Conservation (phyloP, 257 asterid species). For the Anisodus tanguticus region DNA sequence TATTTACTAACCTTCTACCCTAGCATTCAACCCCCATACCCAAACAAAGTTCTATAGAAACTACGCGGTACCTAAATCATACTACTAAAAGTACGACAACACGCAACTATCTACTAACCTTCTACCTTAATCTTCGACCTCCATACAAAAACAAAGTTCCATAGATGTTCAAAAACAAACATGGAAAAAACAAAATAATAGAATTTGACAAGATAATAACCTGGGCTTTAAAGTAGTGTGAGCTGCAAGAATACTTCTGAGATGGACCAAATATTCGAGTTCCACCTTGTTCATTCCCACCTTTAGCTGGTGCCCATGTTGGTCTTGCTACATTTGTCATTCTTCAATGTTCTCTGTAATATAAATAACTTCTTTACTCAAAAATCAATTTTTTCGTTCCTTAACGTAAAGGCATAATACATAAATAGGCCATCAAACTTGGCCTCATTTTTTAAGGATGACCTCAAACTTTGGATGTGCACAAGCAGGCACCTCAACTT, state of each 20-base stretch:
- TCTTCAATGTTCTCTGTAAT: neutral
- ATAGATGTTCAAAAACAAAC: neutral
- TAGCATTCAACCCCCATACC: too few species aligned
- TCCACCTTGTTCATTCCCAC: conserved; percentile 98
- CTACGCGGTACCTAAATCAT: too few species aligned
- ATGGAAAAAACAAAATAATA: neutral
- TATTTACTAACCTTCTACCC: too few species aligned
- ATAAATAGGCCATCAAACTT: too few species aligned
- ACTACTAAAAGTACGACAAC: too few species aligned
- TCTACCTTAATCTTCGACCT: too few species aligned
- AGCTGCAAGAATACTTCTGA: conserved; percentile 93
- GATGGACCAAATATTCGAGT: conserved; percentile 93
- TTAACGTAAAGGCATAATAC: neutral
- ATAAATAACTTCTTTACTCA: neutral
- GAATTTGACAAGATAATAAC: conserved; percentile 35
- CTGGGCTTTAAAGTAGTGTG: conserved; percentile 91
- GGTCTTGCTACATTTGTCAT: conserved; percentile 99
- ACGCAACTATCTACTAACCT: too few species aligned
- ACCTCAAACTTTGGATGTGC: too few species aligned
- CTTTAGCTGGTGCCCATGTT: conserved; percentile 99
- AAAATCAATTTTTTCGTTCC: neutral
- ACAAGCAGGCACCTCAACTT: too few species aligned
- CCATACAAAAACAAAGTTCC: too few species aligned
- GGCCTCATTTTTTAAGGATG: too few species aligned
- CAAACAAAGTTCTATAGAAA: too few species aligned